Evolutionary conservation across 345 rosid genomes (phyloP).

Genomic region (Hibiscus trionum): DNA sequence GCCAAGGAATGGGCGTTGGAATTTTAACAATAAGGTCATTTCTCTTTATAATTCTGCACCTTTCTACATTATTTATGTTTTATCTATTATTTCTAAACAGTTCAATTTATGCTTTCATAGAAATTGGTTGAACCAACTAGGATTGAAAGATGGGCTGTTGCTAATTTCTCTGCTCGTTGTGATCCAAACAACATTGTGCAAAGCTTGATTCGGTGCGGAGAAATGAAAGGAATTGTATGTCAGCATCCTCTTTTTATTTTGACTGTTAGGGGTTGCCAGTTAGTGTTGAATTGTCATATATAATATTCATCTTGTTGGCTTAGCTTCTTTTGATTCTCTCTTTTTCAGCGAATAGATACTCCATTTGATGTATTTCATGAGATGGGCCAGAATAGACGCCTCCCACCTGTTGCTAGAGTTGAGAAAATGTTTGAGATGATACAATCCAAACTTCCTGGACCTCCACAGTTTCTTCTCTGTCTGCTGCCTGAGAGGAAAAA

Average conservation of each 20-base stretch:
- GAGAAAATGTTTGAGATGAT: constrained; percentile 75
- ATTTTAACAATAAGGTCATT: constrained; percentile 72
- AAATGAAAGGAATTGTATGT: constrained; percentile 83
- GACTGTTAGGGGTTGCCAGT: neutral
- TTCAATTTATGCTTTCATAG: constrained; percentile 26
- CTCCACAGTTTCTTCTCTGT: constrained; percentile 75
- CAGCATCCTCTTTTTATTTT: neutral
- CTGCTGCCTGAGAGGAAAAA: constrained; percentile 76
- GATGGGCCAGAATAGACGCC: constrained; percentile 35
- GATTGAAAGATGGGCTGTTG: constrained; percentile 75
- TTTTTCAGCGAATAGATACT: constrained; percentile 33
- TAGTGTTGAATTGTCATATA: neutral
- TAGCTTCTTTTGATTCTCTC: neutral
- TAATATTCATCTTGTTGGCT: neutral
- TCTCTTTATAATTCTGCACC: neutral
- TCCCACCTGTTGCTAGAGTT: constrained; percentile 57
- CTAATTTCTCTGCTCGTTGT: constrained; percentile 79
- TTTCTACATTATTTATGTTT: neutral
- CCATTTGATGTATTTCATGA: constrained; percentile 58
- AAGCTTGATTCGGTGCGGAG: constrained; percentile 58
- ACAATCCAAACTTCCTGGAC: constrained; percentile 49
- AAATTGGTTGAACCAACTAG: constrained; percentile 64
- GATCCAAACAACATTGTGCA: constrained; percentile 41
- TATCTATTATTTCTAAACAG: constrained; percentile 7
- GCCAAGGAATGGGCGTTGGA: constrained; percentile 91